Conservation (phyloP, 2,329 filamentous ascomycete species). For the Cordyceps cicadae region DNA sequence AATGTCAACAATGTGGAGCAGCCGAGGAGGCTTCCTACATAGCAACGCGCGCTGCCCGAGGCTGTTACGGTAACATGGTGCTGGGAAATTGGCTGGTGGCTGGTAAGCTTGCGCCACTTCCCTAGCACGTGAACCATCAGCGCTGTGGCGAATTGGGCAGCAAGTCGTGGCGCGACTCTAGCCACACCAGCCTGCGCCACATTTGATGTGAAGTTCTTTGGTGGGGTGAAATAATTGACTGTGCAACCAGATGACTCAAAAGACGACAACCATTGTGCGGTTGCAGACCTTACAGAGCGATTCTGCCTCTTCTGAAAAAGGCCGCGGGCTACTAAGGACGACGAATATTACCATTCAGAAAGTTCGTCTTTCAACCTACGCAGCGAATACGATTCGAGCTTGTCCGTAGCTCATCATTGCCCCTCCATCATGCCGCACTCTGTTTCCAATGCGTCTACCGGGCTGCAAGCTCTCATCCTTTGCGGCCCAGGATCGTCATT, state of each 20-base stretch:
- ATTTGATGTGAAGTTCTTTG: slow-evolving; percentile 6
- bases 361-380: background rate
- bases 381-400: background rate
- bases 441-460: slow-evolving; percentile 61
- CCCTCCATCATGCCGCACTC: slow-evolving; percentile 61
- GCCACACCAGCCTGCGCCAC: slow-evolving; percentile 5
- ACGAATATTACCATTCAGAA: too few relatives aligned
- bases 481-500: slow-evolving; percentile 77
- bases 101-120: background rate
- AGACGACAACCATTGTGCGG: background rate
- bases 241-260: slow-evolving; percentile 5
- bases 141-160: too few relatives aligned
- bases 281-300: background rate
- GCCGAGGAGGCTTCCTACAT: slow-evolving; percentile 12
- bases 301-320: background rate
- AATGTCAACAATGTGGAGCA: slow-evolving; percentile 18
- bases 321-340: too few relatives aligned
- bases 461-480: slow-evolving; percentile 74
- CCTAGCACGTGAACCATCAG: background rate
- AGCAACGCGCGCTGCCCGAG: slow-evolving; percentile 22
- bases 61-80: slow-evolving; percentile 27
- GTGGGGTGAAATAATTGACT: slow-evolving; percentile 10
- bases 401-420: slow-evolving; percentile 5
- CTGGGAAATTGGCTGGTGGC: background rate
- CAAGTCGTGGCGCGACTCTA: background rate